Conservation (phyloP, 2,329 filamentous ascomycete species). For the Exophiala dermatitidis region DNA sequence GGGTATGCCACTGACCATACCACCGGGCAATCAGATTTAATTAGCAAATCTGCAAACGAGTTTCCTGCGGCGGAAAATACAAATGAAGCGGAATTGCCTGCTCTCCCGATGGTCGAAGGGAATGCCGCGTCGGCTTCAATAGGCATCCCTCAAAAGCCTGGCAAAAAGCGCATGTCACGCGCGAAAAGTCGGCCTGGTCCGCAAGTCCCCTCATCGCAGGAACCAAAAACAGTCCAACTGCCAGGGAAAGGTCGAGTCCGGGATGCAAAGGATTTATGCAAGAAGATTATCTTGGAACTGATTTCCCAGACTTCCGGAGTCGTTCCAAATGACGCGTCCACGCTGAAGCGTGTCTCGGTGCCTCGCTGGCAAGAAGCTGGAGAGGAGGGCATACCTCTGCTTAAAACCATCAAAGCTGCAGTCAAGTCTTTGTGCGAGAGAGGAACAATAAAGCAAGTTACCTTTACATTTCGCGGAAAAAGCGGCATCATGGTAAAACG, state of each 20-base stretch:
- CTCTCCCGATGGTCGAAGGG: background rate
- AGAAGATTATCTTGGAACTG: conserved; percentile 49
- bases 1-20: too few relatives aligned
- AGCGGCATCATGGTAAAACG: conserved; percentile 46
- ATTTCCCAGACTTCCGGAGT: conserved; percentile 49
- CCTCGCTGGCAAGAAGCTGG: conserved; percentile 43
- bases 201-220: background rate
- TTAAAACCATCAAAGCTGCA: conserved; percentile 45
- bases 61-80: background rate
- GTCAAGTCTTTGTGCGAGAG: conserved; percentile 45
- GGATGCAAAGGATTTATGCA: conserved; percentile 20
- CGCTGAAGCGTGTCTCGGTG: conserved; percentile 25
- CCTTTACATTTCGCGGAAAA: conserved; percentile 45
- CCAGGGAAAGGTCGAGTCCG: background rate
- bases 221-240: background rate
- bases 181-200: background rate
- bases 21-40: too few relatives aligned
- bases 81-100: too few relatives aligned
- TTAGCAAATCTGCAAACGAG: too few relatives aligned
- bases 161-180: background rate
- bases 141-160: background rate
- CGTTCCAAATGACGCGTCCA: conserved; percentile 46
- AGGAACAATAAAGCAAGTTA: conserved; percentile 47
- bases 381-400: conserved; percentile 43
- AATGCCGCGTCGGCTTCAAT: background rate